Percentiles rank a stretch among this genome's conserved stretches.
These are phyloP conservation scores for Boletus edulis DNA, from an alignment of 768 basidiomycete species.

Conservation along the genomic window DNA sequence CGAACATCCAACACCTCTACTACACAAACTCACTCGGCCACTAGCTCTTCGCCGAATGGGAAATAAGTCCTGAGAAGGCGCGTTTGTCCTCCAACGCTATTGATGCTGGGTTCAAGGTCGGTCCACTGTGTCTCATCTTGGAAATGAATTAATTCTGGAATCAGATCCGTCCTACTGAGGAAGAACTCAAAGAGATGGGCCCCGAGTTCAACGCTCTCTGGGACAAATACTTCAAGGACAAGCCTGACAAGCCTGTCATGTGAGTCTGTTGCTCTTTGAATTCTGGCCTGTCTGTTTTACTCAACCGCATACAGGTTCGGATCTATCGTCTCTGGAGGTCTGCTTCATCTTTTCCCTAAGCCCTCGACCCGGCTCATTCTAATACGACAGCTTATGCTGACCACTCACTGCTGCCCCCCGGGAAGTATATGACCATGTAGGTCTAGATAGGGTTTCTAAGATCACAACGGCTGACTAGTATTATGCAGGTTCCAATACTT, in stretches of 20 bases:
- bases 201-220: constrained; percentile 70
- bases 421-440: constrained; percentile 66
- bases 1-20: too few species aligned
- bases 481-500: constrained; percentile 23
- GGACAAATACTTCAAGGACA: constrained; percentile 74
- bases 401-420: constrained; percentile 66
- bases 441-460: constrained; percentile 40
- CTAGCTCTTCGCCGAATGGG: constrained; percentile 62
- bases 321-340: constrained; percentile 62
- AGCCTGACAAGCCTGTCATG: constrained; percentile 79
- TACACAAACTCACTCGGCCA: not conserved
- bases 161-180: constrained; percentile 66
- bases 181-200: constrained; percentile 75
- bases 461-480: too few species aligned
- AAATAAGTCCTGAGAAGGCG: constrained; percentile 63
- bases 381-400: constrained; percentile 56
- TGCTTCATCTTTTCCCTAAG: not conserved
- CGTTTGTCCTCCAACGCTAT: constrained; percentile 68
- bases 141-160: not conserved
- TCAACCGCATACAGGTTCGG: constrained; percentile 43
- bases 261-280: constrained; percentile 23
- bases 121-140: not conserved
- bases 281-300: not conserved
- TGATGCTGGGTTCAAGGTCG: constrained; percentile 72
- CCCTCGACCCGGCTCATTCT: not conserved